Base-by-base conservation (phyloP, 345 rosid species). In the Microthlaspi erraticum region DNA sequence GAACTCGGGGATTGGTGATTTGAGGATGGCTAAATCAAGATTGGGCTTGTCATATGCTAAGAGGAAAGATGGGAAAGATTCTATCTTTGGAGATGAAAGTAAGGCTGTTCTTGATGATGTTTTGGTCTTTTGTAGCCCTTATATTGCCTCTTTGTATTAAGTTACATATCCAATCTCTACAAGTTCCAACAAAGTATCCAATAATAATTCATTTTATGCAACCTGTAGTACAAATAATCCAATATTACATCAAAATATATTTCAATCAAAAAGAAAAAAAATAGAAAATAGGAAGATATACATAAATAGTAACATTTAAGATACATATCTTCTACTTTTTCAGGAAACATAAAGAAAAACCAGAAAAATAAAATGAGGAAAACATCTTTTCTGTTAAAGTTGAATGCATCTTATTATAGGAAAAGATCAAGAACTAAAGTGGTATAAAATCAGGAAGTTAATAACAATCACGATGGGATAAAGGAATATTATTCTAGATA, bases 21-120 rank as follows among this genome's bases (percentile, higher is more conserved):
- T 92, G 71, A 87, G 90, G 68, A 88, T 82, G 74, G 96, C 88
- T 13, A 88, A 83, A 84, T 90, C 96, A 60, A 86, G 98, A 78
- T 73, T 90, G 74, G 95, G 95, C 1, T 77, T 88, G 77, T 88
- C 96, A 37, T 92, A 88, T 79, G 91, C 87, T 13, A 92, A 86
- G 80, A 86, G 93, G 76, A 79, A 68, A 58, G 93, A 92, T 70
- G 90, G 91, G 20, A 88, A 85, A 66, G 87, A 80, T 72, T 92
- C 96, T 18, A 77, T 88, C 32, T 88, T 88, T 52, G 88, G 93
- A 4, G 88, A 90, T 53, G 85, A 89, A 10, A 79, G 63, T 34
- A 82, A 77, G 58, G 88, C 80, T 39, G 71, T 46, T 72, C 71
- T 84, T 64, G 81, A 80, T 60, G 90, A 93, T 81, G 93, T 93